Conservation (phyloP, 2,329 filamentous ascomycete species). For the Dactylellina sp. region DNA sequence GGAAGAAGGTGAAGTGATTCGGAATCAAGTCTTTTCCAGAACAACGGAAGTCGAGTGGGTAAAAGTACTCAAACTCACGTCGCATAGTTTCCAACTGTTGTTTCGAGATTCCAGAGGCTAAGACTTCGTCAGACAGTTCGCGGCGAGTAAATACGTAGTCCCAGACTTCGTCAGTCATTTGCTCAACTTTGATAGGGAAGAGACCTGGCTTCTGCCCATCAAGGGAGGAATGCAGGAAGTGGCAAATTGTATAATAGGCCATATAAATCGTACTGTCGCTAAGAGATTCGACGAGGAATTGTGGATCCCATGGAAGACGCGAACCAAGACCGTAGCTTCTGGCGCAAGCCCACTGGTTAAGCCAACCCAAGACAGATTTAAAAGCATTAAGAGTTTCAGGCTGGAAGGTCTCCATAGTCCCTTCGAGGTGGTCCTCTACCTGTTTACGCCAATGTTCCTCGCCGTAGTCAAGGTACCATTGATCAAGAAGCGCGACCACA, state of each 20-base stretch:
- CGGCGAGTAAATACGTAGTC: slow-evolving; percentile 90
- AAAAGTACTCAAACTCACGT: slow-evolving; percentile 96
- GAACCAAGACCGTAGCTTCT: slow-evolving; percentile 92
- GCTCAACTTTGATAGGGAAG: slow-evolving; percentile 78
- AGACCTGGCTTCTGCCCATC: slow-evolving; percentile 80
- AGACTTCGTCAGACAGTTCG: slow-evolving; percentile 75
- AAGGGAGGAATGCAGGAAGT: slow-evolving; percentile 81
- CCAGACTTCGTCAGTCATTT: slow-evolving; percentile 96
- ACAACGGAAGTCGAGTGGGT: slow-evolving; percentile 87
- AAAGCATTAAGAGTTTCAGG: slow-evolving; percentile 82
- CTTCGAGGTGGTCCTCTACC: slow-evolving; percentile 78
- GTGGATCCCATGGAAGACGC: slow-evolving; percentile 91
- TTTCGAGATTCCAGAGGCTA: slow-evolving; percentile 78
- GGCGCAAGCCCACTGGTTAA: slow-evolving; percentile 95
- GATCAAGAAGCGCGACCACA: slow-evolving; percentile 90
- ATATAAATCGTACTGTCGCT: slow-evolving; percentile 94
- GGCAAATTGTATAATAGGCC: slow-evolving; percentile 78
- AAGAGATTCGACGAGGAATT: slow-evolving; percentile 91
- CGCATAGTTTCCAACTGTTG: slow-evolving; percentile 82
- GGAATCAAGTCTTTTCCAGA: slow-evolving; percentile 93
- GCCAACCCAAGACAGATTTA: slow-evolving; percentile 87
- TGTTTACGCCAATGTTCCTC: slow-evolving; percentile 85
- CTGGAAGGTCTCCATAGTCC: slow-evolving; percentile 82
- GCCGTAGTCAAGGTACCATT: slow-evolving; percentile 98
- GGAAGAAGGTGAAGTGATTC: slow-evolving; percentile 94